phyloP scores from a whole-genome alignment of 257 asterid species.

The Phtheirospermum japonicum region DNA sequence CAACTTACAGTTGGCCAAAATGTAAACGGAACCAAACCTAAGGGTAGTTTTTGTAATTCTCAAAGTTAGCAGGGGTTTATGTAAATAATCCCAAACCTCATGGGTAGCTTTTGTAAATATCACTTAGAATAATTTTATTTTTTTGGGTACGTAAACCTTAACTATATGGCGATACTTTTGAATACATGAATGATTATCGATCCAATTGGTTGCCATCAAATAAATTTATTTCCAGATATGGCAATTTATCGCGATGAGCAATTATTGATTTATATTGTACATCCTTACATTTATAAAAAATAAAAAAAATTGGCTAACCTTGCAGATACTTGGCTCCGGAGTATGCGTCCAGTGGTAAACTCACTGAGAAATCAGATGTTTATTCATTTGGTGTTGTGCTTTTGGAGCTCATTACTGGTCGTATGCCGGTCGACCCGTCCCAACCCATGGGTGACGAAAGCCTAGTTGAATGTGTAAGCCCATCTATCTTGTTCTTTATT shows the following conservation, averaged over 20 bases:
- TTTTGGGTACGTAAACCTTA: background rate
- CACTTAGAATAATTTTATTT: background rate
- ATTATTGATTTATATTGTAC: background rate
- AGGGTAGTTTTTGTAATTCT: background rate
- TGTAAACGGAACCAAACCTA: background rate
- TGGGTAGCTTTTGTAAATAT: background rate
- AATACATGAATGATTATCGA: background rate
- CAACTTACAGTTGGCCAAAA: background rate
- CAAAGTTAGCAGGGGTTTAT: background rate
- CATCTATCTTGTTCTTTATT: constrained; percentile 6
- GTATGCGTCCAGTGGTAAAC: constrained; percentile 84
- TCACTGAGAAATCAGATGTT: constrained; percentile 83
- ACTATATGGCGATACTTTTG: background rate
- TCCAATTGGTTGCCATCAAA: no score
- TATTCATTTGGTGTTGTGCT: constrained; percentile 84
- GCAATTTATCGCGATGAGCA: background rate
- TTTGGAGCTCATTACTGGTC: constrained; percentile 86
- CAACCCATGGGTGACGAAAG: constrained; percentile 89
- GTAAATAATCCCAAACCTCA: background rate
- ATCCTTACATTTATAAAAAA: constrained; percentile 10
- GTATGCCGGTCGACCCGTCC: constrained; percentile 79
- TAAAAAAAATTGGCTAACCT: constrained; percentile 30
- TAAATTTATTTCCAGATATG: no score
- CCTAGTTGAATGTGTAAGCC: constrained; percentile 79
- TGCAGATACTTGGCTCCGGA: constrained; percentile 90